phyloP scores from a whole-genome alignment of 495 filamentous ascomycete species.

The Rostrohypoxylon terebratum region DNA sequence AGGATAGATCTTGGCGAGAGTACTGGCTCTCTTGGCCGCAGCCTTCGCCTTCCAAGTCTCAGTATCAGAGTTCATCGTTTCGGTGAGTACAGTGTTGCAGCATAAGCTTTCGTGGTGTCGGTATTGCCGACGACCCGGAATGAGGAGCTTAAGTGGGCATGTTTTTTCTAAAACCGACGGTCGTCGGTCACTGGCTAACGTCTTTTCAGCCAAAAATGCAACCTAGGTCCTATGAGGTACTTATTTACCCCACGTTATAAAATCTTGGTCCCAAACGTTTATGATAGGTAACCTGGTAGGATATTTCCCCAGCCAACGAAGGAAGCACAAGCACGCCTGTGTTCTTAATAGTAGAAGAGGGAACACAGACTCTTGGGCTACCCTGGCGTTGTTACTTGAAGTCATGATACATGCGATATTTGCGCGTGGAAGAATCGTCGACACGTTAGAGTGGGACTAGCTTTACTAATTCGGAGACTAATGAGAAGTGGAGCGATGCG shows the following conservation, averaged over 20 bases:
- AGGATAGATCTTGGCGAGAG: slow-evolving; percentile 40
- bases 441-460: neutral
- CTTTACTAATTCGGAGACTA: neutral
- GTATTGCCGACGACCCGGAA: neutral
- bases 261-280: neutral
- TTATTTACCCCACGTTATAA: neutral
- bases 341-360: neutral
- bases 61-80: slow-evolving; percentile 1
- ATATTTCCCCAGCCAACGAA: neutral
- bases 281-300: neutral
- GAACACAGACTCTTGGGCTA: neutral
- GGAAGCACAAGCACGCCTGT: neutral
- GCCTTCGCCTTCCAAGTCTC: slow-evolving; percentile 44
- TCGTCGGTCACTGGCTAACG: slow-evolving; percentile 1
- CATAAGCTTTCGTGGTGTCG: neutral
- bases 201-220: slow-evolving; percentile 4
- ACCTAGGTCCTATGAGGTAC: neutral
- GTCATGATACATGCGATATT: neutral
- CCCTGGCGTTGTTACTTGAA: neutral
- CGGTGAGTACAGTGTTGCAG: neutral
- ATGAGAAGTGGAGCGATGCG: neutral
- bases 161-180: neutral
- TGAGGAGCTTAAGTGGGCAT: neutral
- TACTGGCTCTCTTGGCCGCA: slow-evolving; percentile 40
- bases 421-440: neutral